These are phyloP conservation scores for Candida glucosophila DNA, from an alignment of 1,139 yeast genomes.

Conservation along the genomic window DNA sequence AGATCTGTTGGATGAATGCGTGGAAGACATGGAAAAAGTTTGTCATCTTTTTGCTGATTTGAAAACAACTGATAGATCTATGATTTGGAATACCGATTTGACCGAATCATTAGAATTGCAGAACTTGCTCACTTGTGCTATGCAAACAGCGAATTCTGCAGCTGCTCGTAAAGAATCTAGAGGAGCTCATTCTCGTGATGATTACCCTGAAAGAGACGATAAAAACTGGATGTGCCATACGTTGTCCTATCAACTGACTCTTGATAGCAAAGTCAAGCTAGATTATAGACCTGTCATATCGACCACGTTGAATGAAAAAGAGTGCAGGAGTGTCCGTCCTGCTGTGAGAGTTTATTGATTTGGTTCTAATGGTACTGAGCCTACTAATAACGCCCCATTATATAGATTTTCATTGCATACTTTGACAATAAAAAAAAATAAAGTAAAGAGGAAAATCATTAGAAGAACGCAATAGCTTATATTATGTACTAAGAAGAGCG, in stretches of 20 bases:
- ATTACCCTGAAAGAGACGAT: constrained; percentile 93
- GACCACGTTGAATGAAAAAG: constrained; percentile 79
- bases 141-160: constrained; percentile 91
- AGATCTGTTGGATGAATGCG: constrained; percentile 89
- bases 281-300: constrained; percentile 81
- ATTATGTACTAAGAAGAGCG: too few relatives aligned
- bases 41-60: constrained; percentile 62
- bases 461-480: too few relatives aligned
- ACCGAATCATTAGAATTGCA: constrained; percentile 95
- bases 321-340: constrained; percentile 94
- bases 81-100: constrained; percentile 97
- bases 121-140: constrained; percentile 94
- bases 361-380: too few relatives aligned
- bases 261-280: constrained; percentile 66
- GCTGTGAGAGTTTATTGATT: constrained; percentile 85
- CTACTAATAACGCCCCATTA: too few relatives aligned
- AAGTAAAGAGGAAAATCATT: too few relatives aligned
- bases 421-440: too few relatives aligned
- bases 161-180: constrained; percentile 95
- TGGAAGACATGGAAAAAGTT: constrained; percentile 62
- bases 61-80: constrained; percentile 87
- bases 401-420: too few relatives aligned
- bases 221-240: constrained; percentile 97
- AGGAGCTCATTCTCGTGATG: constrained; percentile 99
- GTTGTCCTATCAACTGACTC: constrained; percentile 75